Base-by-base conservation (phyloP, 495 filamentous ascomycete species). In the Penicillium atrosanguineum region DNA sequence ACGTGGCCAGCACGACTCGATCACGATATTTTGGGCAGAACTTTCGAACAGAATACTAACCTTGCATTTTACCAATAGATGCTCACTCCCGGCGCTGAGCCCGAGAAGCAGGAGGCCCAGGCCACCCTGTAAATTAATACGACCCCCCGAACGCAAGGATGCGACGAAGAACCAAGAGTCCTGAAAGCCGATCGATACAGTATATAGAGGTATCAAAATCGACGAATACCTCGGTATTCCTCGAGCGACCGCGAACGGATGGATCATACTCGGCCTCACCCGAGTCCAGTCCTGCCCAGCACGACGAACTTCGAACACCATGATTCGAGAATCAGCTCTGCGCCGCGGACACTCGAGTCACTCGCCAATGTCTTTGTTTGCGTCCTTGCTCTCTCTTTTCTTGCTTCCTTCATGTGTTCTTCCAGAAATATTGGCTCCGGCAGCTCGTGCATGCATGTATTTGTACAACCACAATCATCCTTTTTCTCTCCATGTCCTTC, bases 381-480 rank as follows among this genome's bases (percentile, higher is more conserved):
- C 7, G 20, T 56, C 46, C 45, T 45, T 59, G 50, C 51, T 64
- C 44, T 53, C 57, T 61, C 39, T 52, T 50, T 53, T 60, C 51
- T 49, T 48, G 60, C 60, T 65, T 64, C 52, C 59, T 61, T 66
- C 54, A 61, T 49, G 61, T 54, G 52, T 55, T 65, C 48, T 62
- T 56, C 50, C 51, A 57, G 56, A 64, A 56, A 59, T 52, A 56
- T 55, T 67, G 61, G 63, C 65, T 69, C 67, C 55, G 67, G 63
- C 67, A 70, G 66, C 61, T 69, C 57, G 60, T 75, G 70, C 72
- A 75, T 70, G 62, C 61, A 63, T 75, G 72, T 75, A 75, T 67
- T 75, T 74, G 64, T 75, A 75, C 61, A 71, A 67, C 57, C 56
- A 54, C 53, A 68, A 61, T 54, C 45, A 65, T 65, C 55, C 65